phyloP scores from a whole-genome alignment of 2,329 filamentous ascomycete genomes.

The Phoma sp. region DNA sequence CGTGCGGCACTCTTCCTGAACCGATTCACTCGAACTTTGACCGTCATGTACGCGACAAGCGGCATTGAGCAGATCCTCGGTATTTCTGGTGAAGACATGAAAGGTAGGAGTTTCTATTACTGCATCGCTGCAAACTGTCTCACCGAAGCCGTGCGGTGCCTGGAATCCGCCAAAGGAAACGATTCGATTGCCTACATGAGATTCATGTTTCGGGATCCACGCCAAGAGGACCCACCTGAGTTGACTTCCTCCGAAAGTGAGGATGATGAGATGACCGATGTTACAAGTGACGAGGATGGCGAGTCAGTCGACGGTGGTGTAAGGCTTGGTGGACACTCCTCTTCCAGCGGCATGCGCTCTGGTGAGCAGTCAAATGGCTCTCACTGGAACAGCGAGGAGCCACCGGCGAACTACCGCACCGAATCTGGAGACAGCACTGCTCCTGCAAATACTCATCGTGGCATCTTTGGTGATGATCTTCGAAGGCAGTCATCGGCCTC shows the following conservation, averaged over 20 bases:
- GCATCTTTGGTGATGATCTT: conserved; percentile 35
- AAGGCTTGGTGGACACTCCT: neutral
- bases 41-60: conserved; percentile 85
- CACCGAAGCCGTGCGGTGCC: conserved; percentile 74
- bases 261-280: conserved; percentile 56
- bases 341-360: conserved; percentile 7
- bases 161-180: conserved; percentile 87
- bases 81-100: conserved; percentile 70
- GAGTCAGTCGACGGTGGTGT: conserved; percentile 57
- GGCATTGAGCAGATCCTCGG: conserved; percentile 78
- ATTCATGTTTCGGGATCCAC: conserved; percentile 81
- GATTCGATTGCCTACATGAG: conserved; percentile 89
- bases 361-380: conserved; percentile 21
- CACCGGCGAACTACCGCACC: conserved; percentile 38
- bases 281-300: conserved; percentile 55
- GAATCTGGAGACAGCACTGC: conserved; percentile 57
- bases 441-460: conserved; percentile 42
- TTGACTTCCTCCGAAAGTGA: conserved; percentile 54
- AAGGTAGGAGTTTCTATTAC: conserved; percentile 83
- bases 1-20: conserved; percentile 85
- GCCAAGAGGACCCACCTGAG: conserved; percentile 53
- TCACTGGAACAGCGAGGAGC: conserved; percentile 26
- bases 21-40: conserved; percentile 80
- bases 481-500: conserved; percentile 37
- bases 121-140: conserved; percentile 82